Percentiles rank a stretch among this genome's conserved stretches.
phyloP scores from a whole-genome alignment of 2,329 filamentous ascomycete species.

The Sphaerulina populicola region DNA sequence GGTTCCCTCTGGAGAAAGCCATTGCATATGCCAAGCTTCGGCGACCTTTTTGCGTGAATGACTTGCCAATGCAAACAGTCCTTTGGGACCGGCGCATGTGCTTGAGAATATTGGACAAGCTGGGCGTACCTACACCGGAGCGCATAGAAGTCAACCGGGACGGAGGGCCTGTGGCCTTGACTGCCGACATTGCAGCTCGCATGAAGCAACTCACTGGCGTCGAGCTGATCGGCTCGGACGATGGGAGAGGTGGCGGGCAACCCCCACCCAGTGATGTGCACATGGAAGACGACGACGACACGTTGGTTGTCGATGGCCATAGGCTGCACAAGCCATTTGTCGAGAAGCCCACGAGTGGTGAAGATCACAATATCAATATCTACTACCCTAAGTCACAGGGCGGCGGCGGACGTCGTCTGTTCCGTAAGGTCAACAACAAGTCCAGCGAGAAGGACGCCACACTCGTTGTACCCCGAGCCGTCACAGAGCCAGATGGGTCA shows the following conservation, averaged over 20 bases:
- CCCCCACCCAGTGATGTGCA: constrained; percentile 60
- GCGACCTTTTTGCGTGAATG: constrained; percentile 95
- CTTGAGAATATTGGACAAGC: constrained; percentile 75
- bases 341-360: constrained; percentile 94
- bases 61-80: constrained; percentile 93
- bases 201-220: constrained; percentile 75
- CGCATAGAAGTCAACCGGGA: constrained; percentile 88
- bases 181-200: constrained; percentile 69
- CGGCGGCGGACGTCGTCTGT: constrained; percentile 82
- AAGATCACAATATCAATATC: constrained; percentile 98
- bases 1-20: constrained; percentile 92
- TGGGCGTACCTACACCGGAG: constrained; percentile 80
- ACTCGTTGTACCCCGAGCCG: constrained; percentile 66
- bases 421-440: constrained; percentile 97
- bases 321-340: constrained; percentile 87
- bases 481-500: constrained; percentile 71
- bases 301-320: constrained; percentile 75
- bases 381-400: constrained; percentile 85
- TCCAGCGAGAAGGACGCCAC: constrained; percentile 86
- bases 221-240: constrained; percentile 59
- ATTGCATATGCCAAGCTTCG: constrained; percentile 89
- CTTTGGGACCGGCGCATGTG: constrained; percentile 93
- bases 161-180: constrained; percentile 73
- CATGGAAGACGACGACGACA: constrained; percentile 82
- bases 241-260: constrained; percentile 55